Evolutionary conservation across 495 filamentous ascomycete species (phyloP).

Genomic region (Polyplosphaeria fusca): DNA sequence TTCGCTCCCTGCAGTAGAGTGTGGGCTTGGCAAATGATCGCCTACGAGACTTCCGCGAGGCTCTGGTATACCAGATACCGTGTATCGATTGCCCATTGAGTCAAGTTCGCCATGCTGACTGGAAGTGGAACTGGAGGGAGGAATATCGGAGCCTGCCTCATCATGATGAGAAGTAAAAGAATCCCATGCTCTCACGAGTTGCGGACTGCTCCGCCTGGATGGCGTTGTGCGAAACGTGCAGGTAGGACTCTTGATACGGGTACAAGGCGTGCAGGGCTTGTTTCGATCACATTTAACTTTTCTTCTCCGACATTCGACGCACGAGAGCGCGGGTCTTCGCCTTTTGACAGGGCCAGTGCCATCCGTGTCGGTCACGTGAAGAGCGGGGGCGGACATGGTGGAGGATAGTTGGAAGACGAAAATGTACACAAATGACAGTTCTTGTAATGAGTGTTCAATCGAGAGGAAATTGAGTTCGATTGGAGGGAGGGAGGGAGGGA

Average conservation of each 20-base stretch:
- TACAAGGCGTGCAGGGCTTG: conserved; percentile 19
- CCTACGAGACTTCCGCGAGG: background rate
- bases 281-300: conserved; percentile 27
- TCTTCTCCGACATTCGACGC: conserved; percentile 18
- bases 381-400: no score
- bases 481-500: no score
- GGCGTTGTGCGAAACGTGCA: no score
- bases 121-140: no score
- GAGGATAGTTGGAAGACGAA: no score
- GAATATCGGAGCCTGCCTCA: no score
- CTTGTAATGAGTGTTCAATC: no score
- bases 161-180: no score
- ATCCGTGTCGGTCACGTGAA: conserved; percentile 3
- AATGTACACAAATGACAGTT: no score
- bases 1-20: background rate
- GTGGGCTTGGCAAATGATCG: background rate
- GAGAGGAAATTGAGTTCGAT: no score
- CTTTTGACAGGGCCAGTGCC: conserved; percentile 11
- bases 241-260: conserved; percentile 1
- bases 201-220: no score
- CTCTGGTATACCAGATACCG: conserved; percentile 5
- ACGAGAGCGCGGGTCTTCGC: conserved; percentile 19
- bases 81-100: conserved; percentile 8
- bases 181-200: no score
- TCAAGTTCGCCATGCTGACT: conserved; percentile 7